Conservation (phyloP, 2,329 filamentous ascomycete species). For the Pyrenochaeta sp. region DNA sequence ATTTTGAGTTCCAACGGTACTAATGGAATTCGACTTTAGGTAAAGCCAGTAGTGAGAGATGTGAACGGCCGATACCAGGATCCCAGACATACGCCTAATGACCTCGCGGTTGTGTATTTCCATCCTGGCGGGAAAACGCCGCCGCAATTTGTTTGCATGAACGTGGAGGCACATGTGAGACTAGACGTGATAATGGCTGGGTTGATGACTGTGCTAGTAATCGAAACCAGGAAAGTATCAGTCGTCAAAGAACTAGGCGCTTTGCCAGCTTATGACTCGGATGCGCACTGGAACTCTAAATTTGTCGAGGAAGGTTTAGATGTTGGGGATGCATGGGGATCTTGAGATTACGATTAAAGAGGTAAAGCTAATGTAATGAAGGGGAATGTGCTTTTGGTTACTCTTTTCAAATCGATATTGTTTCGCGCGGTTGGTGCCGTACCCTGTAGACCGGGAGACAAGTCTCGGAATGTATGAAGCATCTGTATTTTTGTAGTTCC, state of each 20-base stretch:
- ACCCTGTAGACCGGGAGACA: no score
- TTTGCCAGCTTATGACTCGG: constrained; percentile 9
- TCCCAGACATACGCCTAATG: neutral
- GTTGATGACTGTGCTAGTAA: constrained; percentile 11
- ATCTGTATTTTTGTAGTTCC: no score
- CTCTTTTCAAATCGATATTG: no score
- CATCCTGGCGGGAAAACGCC: constrained; percentile 8
- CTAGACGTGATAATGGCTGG: constrained; percentile 9
- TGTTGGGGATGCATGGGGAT: no score
- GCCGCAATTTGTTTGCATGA: constrained; percentile 14
- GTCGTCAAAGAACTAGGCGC: constrained; percentile 6
- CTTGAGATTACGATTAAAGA: no score
- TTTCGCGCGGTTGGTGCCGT: no score
- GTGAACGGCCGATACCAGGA: constrained; percentile 6
- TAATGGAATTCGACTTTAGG: neutral
- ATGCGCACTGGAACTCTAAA: constrained; percentile 2
- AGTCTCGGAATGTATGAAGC: no score
- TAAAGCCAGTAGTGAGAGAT: constrained; percentile 4
- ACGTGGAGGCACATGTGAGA: constrained; percentile 5
- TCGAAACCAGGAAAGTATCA: constrained; percentile 7
- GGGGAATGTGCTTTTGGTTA: no score
- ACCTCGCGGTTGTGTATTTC: constrained; percentile 11
- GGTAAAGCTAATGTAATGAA: no score
- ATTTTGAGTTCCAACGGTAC: neutral
- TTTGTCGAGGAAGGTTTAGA: neutral